Base-by-base conservation (phyloP, 805 yeast genomes). In the Teunomyces pallodes region DNA sequence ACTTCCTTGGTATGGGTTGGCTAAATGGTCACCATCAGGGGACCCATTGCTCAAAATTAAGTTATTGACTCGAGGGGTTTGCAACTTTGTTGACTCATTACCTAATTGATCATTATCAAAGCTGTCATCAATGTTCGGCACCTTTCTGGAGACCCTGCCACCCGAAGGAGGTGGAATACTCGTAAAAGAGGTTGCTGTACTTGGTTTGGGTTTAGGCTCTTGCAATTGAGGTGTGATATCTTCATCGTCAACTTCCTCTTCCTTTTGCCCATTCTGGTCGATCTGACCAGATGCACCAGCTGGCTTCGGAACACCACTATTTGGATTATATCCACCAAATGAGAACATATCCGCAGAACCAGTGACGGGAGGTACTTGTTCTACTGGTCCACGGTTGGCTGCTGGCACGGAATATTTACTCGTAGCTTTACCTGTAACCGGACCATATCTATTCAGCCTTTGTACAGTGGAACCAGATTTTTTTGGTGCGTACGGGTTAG, bases 401-500 rank as follows among this genome's bases (percentile, higher is more conserved):
- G 20, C 29, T 30, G 29, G 44, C n/a, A 26, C 20, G n/a, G 35
- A 12, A 10, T 41, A 38, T 44, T 35, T 46, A 26, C 27, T 35
- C 8, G 46, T 13, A 9, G 46, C 30, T 3, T 49, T 40, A 10
- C 48, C 53, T 7, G 57, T 30, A 1, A 61, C 50, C 9, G 70
- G 69, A 6, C 66, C 69, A 49, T 66, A 66, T 38, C 54, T 68
- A 47, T 46, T 60, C 31, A 51, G 56, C 29, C 56, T 52, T 13
- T 42, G 39, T n/a, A 51, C 45, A 50, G 42, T 55, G 6, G 50
- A 32, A 13, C 51, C 36, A 41, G 50, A 36, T 2, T 53, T 35
- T 7, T 59, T 62, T 17, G 75, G 75, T 7, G 75, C 75, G 51
- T 71, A 72, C 4, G 75, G 75, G 46, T 71, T 71, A 10, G 47